Conservation (phyloP, 2,329 filamentous ascomycete genomes). For the Cladosporium sp. region DNA sequence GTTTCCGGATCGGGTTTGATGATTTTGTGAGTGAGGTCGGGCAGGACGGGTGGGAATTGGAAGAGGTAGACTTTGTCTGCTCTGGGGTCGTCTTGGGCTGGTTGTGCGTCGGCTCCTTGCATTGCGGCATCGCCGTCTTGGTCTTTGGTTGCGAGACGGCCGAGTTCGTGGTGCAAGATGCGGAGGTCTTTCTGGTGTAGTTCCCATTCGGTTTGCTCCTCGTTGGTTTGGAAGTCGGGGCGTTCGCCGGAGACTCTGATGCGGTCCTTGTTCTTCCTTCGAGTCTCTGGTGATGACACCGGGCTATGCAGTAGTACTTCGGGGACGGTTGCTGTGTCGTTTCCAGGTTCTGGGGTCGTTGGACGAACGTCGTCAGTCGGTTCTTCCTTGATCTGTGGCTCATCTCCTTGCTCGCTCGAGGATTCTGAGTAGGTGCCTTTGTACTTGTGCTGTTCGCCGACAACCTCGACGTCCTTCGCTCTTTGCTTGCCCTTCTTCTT, state of each 20-base stretch:
- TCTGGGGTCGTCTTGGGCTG: slow-evolving; percentile 42
- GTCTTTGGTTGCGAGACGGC: slow-evolving; percentile 42
- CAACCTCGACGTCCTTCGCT: slow-evolving; percentile 47
- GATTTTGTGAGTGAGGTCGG: slow-evolving; percentile 52
- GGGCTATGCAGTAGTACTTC: slow-evolving; percentile 33
- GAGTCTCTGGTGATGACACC: slow-evolving; percentile 39
- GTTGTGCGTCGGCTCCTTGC: slow-evolving; percentile 32
- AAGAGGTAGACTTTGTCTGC: slow-evolving; percentile 63
- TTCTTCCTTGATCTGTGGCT: slow-evolving; percentile 55
- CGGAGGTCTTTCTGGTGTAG: slow-evolving; percentile 51
- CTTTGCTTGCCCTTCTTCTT: slow-evolving; percentile 42
- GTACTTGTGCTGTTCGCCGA: slow-evolving; percentile 44
- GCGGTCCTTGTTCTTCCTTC: slow-evolving; percentile 35
- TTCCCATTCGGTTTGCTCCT: slow-evolving; percentile 55
- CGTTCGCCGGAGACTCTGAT: slow-evolving; percentile 32
- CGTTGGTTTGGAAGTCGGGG: slow-evolving; percentile 54
- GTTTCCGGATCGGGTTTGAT: slow-evolving; percentile 35
- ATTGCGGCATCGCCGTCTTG: slow-evolving; percentile 46
- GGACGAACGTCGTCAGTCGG: slow-evolving; percentile 44
- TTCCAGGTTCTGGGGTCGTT: slow-evolving; percentile 26
- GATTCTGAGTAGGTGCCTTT: slow-evolving; percentile 49
- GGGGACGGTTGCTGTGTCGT: slow-evolving; percentile 25
- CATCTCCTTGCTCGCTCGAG: slow-evolving; percentile 40
- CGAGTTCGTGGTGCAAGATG: slow-evolving; percentile 52
- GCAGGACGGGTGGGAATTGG: slow-evolving; percentile 65